Evolutionary conservation across 257 asterid genomes (phyloP).

Genomic region (Ehretia macrophylla): DNA sequence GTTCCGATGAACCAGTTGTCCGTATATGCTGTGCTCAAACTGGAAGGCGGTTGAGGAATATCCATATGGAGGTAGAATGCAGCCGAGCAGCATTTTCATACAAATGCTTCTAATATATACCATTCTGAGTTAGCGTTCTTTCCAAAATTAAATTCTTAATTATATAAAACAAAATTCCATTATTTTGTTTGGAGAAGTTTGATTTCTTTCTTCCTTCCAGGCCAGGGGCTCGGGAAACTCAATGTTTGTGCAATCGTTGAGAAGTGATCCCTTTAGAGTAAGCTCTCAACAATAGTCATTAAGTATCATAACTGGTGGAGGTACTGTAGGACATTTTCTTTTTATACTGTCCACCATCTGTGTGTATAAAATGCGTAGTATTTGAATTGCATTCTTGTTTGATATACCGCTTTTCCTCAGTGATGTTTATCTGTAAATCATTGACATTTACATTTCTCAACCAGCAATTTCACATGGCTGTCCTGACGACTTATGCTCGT

Average conservation of each 20-base stretch:
- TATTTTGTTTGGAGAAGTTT: background rate
- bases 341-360: too few species aligned
- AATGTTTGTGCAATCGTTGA: constrained; percentile 62
- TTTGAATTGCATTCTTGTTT: too few species aligned
- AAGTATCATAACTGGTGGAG: background rate
- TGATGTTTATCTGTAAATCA: background rate
- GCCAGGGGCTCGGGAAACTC: constrained; percentile 39
- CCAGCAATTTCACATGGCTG: constrained; percentile 79
- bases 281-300: constrained; percentile 16
- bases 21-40: constrained; percentile 75
- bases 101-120: background rate
- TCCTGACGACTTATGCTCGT: constrained; percentile 53
- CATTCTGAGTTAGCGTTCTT: background rate
- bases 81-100: background rate
- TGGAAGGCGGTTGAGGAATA: constrained; percentile 61
- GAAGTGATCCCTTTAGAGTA: constrained; percentile 84
- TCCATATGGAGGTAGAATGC: constrained; percentile 51
- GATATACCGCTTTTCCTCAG: too few species aligned
- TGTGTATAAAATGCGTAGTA: too few species aligned
- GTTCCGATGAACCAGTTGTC: constrained; percentile 60
- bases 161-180: background rate
- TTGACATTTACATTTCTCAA: background rate
- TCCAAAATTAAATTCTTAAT: background rate
- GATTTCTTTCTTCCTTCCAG: constrained; percentile 24
- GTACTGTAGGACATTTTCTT: background rate